Percentiles rank a stretch among this genome's conserved stretches.
Conservation (phyloP, 495 filamentous ascomycete genomes). For the Schizothecium vesticola region DNA sequence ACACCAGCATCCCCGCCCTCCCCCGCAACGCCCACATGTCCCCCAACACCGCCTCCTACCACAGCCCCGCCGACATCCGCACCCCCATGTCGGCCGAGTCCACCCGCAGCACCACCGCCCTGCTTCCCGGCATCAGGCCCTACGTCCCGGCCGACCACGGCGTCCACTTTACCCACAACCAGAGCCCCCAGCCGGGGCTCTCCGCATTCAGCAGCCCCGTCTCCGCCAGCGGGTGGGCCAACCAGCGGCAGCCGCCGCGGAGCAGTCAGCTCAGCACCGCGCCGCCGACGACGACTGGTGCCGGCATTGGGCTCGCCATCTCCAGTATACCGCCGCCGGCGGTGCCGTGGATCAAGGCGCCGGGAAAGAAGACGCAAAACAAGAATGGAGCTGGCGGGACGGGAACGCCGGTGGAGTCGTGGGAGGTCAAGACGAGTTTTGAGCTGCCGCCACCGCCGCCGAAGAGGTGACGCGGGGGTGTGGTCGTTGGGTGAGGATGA, state of each 20-base stretch:
- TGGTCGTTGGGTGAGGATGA: no score
- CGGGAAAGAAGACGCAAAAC: slow-evolving; percentile 17
- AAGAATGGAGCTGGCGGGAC: slow-evolving; percentile 12
- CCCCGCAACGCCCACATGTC: slow-evolving; percentile 28
- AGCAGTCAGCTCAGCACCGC: slow-evolving; percentile 11
- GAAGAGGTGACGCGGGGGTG: slow-evolving; percentile 19
- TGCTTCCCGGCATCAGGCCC: slow-evolving; percentile 31
- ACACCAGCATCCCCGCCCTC: slow-evolving; percentile 11
- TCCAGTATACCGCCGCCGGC: slow-evolving; percentile 6
- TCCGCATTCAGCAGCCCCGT: slow-evolving; percentile 29
- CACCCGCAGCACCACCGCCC: slow-evolving; percentile 29
- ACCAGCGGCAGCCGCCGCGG: slow-evolving; percentile 8
- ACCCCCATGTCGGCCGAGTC: slow-evolving; percentile 30
- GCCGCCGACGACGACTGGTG: slow-evolving; percentile 10
- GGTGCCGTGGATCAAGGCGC: slow-evolving; percentile 9
- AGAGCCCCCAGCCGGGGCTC: slow-evolving; percentile 7
- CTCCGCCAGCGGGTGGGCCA: slow-evolving; percentile 26
- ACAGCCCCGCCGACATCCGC: slow-evolving; percentile 29
- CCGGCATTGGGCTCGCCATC: background rate
- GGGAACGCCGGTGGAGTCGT: slow-evolving; percentile 24
- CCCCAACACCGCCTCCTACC: slow-evolving; percentile 18
- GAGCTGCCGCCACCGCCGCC: slow-evolving; percentile 19
- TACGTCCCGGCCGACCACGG: slow-evolving; percentile 41
- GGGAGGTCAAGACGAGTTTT: slow-evolving; percentile 27
- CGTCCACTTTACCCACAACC: slow-evolving; percentile 13